Evolutionary conservation across 2,329 filamentous ascomycete species (phyloP).

Genomic region (Pyricularia pennisetigena): DNA sequence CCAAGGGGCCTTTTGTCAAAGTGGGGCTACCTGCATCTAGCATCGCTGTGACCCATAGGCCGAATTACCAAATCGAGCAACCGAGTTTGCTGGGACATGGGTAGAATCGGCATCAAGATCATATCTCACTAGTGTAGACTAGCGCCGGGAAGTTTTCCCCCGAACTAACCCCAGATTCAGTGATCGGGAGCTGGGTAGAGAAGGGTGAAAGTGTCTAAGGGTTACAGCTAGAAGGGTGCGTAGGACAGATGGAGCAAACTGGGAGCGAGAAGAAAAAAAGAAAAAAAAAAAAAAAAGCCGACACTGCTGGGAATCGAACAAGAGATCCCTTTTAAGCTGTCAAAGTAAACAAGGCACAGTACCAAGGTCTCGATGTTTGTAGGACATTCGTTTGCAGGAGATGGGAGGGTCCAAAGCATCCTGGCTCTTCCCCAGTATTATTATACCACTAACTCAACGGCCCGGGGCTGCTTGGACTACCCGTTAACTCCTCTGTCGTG

Average conservation of each 20-base stretch:
- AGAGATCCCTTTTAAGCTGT: not conserved
- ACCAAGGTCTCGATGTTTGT: not conserved
- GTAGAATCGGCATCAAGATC: not conserved
- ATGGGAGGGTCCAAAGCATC: no score
- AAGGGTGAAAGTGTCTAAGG: not conserved
- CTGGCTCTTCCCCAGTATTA: no score
- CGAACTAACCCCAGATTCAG: not conserved
- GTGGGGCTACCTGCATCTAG: not conserved
- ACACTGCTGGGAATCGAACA: not conserved
- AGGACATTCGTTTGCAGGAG: no score
- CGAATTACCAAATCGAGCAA: no score
- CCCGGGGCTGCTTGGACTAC: not conserved
- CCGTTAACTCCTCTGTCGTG: not conserved
- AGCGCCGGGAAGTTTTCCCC: not conserved
- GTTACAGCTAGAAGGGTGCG: no score
- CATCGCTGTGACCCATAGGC: not conserved
- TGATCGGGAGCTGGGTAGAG: not conserved
- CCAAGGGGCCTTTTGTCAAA: not conserved
- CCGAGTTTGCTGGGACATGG: not conserved
- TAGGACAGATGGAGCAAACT: no score
- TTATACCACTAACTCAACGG: no score
- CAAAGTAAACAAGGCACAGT: not conserved
- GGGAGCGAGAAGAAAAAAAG: no score
- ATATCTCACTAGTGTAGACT: not conserved
- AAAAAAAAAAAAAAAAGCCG: not conserved